A percentile compares a stretch with the other conserved stretches of the same genome.
Conservation (phyloP, 2,329 filamentous ascomycete genomes). For the Diplodia mutila region DNA sequence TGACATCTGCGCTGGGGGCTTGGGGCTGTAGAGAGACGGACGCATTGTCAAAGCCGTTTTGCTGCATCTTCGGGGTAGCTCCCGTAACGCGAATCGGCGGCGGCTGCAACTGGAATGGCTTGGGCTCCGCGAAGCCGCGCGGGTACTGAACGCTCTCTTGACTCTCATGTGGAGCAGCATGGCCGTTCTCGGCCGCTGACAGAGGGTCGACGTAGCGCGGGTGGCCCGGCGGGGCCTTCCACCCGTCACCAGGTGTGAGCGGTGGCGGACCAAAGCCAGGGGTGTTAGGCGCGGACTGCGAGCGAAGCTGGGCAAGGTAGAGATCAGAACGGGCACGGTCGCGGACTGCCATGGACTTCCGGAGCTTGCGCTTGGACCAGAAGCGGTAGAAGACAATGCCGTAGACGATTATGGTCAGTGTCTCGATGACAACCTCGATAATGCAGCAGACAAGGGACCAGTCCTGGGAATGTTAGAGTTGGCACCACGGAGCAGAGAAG, state of each 20-base stretch:
- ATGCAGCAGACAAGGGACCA: conserved; percentile 96
- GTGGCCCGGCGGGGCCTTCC: conserved; percentile 50
- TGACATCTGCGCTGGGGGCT: neutral
- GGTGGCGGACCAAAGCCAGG: conserved; percentile 78
- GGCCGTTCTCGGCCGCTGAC: conserved; percentile 55
- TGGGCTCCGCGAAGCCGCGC: conserved; percentile 52
- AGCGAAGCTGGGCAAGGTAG: conserved; percentile 71
- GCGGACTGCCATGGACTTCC: conserved; percentile 94
- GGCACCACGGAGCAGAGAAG: neutral
- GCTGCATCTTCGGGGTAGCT: conserved; percentile 71
- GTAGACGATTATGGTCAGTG: conserved; percentile 90
- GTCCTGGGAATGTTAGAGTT: conserved; percentile 61
- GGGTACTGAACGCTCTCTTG: conserved; percentile 57
- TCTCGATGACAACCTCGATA: conserved; percentile 92
- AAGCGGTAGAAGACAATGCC: conserved; percentile 95
- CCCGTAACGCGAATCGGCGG: conserved; percentile 78
- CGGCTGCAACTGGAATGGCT: conserved; percentile 82
- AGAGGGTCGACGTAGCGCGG: conserved; percentile 46
- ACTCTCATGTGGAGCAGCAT: conserved; percentile 50
- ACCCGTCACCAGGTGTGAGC: conserved; percentile 56
- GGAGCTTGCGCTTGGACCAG: conserved; percentile 92
- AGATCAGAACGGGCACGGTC: conserved; percentile 93
- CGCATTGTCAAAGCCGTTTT: conserved; percentile 61
- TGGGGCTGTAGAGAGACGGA: conserved; percentile 3
- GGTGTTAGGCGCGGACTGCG: conserved; percentile 92